A percentile compares a stretch with the other conserved stretches of the same genome.
Evolutionary conservation across 768 basidiomycete genomes (phyloP).

Genomic region (Boletus rubescentipes): DNA sequence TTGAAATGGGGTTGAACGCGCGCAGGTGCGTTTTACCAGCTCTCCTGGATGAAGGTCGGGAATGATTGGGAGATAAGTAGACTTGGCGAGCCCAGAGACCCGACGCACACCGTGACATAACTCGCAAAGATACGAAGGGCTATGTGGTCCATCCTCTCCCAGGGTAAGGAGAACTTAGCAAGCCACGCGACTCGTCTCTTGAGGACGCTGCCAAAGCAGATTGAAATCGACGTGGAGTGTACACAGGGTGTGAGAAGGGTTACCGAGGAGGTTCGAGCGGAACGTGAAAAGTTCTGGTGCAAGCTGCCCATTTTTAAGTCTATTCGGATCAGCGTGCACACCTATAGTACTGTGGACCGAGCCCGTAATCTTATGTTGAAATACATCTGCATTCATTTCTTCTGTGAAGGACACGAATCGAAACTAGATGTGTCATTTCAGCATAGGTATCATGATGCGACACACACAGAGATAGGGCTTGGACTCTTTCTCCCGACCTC

Average conservation of each 20-base stretch:
- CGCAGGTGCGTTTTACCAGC: background rate
- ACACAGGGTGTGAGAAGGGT: background rate
- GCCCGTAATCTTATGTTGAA: background rate
- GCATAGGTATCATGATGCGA: no score
- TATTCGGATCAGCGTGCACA: background rate
- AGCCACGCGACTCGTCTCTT: background rate
- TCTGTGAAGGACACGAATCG: no score
- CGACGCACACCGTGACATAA: background rate
- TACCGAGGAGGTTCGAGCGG: no score
- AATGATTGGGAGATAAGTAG: background rate
- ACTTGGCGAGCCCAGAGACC: background rate
- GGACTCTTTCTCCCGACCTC: no score
- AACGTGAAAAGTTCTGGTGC: no score
- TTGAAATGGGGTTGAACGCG: background rate
- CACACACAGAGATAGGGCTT: no score
- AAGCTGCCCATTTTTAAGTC: background rate
- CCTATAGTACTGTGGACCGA: background rate
- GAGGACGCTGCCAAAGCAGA: background rate
- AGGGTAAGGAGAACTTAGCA: background rate
- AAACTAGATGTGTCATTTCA: no score
- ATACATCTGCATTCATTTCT: no score
- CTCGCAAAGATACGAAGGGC: background rate
- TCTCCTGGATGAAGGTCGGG: background rate
- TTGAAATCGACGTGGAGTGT: background rate
- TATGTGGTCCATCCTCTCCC: slow-evolving; percentile 4